Evolutionary conservation across 179 eudicot genomes (phyloP), one percentile per base, ranked within the genome.

Genomic region (Drosera spatulata): DNA sequence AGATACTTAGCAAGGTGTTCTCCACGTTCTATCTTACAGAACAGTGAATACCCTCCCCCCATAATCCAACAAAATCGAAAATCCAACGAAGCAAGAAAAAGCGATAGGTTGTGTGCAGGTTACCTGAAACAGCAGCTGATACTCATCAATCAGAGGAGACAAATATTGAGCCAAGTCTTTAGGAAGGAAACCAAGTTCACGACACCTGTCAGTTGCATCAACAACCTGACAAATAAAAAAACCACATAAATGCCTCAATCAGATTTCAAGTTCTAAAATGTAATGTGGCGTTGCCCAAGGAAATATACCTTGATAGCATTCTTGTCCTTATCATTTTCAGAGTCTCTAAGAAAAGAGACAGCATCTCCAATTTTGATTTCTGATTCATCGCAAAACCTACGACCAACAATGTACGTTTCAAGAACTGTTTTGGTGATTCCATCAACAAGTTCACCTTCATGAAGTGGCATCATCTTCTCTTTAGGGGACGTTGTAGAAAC

Each of bases 271-370:
- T 46, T 5, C 9, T 14, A 45, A n/a, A 8, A 43, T n/a, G 1
- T 33, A 64, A 14, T 38, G 45, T 45, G 33, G 22, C 37, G 15
- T 49, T 2, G 38, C 40, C 55, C n/a, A 52, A 53, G 67, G 55
- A 52, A 39, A 74, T 39, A 55, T 59, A 91, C 97, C 95, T 88
- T 88, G 62, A 91, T 69, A 58, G 97, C 97, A 80, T 91, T 88
- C 59, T 71, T 78, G 75, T 91, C 97, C 69, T 85, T 91, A 15
- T 70, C 64, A 62, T 91, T 91, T 60, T 53, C 61, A 61, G 87
- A 84, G 60, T 88, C 96, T 79, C 97, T 77, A n/a, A 56, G 60
- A 70, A 91, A 82, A 53, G 61, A 64, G 53, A 91, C 64, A 60
- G 46, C 73, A 51, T 74, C 71, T 65, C 83, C 91, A 66, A 71